Evolutionary conservation across 2,329 filamentous ascomycete genomes (phyloP).

Genomic region (Sporothrix mexicana): DNA sequence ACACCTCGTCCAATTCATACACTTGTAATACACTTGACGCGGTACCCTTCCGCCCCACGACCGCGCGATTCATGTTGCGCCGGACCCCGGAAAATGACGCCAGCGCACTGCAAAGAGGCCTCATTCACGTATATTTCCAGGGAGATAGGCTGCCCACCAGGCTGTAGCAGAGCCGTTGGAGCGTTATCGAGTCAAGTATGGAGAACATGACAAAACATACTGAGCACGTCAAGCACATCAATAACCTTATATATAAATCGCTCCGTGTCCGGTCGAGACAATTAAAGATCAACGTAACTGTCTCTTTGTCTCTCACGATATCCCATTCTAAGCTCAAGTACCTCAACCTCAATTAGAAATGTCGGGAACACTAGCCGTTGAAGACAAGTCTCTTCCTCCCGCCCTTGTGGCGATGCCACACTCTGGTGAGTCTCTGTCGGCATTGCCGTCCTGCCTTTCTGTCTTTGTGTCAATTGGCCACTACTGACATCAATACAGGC

Average conservation of each 20-base stretch:
- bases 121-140: neutral
- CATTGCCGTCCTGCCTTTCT: too few species aligned
- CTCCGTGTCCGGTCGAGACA: neutral
- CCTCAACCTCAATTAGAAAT: neutral
- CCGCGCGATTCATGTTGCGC: slow-evolving; percentile 15
- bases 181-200: neutral
- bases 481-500: neutral
- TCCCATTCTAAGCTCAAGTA: neutral
- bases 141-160: neutral
- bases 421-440: neutral
- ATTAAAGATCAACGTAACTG: neutral
- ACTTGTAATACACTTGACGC: neutral
- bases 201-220: neutral
- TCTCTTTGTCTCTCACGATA: neutral
- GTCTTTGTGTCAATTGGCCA: neutral
- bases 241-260: neutral
- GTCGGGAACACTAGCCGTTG: slow-evolving; percentile 1
- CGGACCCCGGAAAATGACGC: neutral
- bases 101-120: neutral
- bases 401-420: slow-evolving; percentile 9
- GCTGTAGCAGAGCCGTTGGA: neutral
- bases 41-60: neutral
- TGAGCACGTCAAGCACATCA: neutral
- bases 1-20: neutral
- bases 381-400: slow-evolving; percentile 19